Evolutionary conservation across 2,329 filamentous ascomycete genomes (phyloP), one percentile per base, ranked within the genome.

Genomic region (Emydomyces testavorans): DNA sequence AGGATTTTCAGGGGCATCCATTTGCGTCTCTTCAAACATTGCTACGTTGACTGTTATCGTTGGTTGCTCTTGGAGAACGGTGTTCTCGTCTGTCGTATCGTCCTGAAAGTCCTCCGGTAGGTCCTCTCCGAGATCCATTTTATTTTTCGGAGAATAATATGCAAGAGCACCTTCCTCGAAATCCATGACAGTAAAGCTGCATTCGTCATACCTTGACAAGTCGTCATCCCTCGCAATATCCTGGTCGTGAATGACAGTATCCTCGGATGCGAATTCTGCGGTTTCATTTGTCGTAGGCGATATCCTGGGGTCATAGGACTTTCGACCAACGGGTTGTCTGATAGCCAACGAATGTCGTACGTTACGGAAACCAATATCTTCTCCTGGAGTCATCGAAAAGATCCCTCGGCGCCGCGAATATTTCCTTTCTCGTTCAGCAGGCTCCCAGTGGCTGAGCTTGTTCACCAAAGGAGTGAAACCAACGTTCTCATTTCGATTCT

Each of bases 391-490:
- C 6, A 47, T 10, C 8, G 45, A 47, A 52, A 68, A 68, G 35
- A 66, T 56, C 29, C 49, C 62, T 50, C 54, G 61, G 48, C 54
- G 56, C 18, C 36, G 56, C 46, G 52, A 57, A 59, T 56, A 52
- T 56, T 48, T 46, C 41, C 62, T 61, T 53, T 75, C 58, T 2
- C 79, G 78, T 53, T 77, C 83, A 20, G 70, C 70, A 1, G 80
- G 71, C 53, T 74, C 73, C 82, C 83, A 86, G 20, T 73, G 71
- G 50, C 69, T 73, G 3, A 85, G 65, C 56, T 81, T 75, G 31
- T 74, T 68, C 3, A 77, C 77, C 31, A 86, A 66, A 20, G 80
- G 78, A 1, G 79, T 83, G 52, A 84, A 82, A 1, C 79, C 78
- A 44, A 77, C 59, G 15, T 57, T 54, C 29, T 52, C 45, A 15